These are phyloP conservation scores for Yamadazyma takamatsuzukensis DNA, from an alignment of 805 yeast species.

Conservation along the genomic window DNA sequence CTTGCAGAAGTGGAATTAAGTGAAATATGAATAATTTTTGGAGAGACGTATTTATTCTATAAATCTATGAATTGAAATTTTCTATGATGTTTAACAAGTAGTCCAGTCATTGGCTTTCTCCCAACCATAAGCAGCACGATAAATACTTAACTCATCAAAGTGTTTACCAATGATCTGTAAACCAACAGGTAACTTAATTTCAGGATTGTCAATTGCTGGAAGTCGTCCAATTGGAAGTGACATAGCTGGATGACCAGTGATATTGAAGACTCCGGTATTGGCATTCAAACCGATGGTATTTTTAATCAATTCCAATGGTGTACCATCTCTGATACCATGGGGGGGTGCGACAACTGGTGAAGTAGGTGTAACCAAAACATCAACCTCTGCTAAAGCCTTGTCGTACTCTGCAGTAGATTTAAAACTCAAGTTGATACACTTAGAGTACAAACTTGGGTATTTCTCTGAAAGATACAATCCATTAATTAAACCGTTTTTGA, in stretches of 20 bases:
- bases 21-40: too few species aligned
- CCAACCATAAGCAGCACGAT: slow-evolving; percentile 13
- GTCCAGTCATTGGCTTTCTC: slow-evolving; percentile 11
- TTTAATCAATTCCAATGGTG: slow-evolving; percentile 11
- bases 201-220: slow-evolving; percentile 10
- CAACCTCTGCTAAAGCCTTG: slow-evolving; percentile 11
- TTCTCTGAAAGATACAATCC: slow-evolving; percentile 11
- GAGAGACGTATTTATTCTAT: neutral
- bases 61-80: neutral
- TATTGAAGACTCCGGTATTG: slow-evolving; percentile 13
- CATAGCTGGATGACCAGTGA: slow-evolving; percentile 14
- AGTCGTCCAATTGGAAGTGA: slow-evolving; percentile 11
- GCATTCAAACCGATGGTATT: slow-evolving; percentile 13
- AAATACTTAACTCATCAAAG: slow-evolving; percentile 9
- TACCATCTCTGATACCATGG: slow-evolving; percentile 12
- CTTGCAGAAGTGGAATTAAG: too few species aligned
- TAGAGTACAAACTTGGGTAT: slow-evolving; percentile 11
- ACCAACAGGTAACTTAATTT: slow-evolving; percentile 11
- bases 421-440: slow-evolving; percentile 13
- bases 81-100: neutral
- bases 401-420: slow-evolving; percentile 12
- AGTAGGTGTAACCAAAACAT: slow-evolving; percentile 13
- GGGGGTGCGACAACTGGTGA: slow-evolving; percentile 14
- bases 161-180: slow-evolving; percentile 14
- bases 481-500: slow-evolving; percentile 11